These are phyloP conservation scores for Camelina laxa DNA, from an alignment of 345 rosid species.

Conservation along the genomic window DNA sequence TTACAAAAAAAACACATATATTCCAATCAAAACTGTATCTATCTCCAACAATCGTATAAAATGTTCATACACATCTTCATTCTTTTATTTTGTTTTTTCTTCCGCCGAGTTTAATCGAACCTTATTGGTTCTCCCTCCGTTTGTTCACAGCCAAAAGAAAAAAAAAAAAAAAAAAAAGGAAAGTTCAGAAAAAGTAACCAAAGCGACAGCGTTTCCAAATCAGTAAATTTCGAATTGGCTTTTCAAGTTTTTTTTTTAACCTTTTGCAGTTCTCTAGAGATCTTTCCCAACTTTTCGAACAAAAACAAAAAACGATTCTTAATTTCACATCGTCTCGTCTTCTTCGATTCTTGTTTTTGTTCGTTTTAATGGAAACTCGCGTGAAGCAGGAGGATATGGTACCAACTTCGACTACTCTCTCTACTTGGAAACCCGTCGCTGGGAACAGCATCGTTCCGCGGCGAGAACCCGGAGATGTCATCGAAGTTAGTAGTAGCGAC, in stretches of 20 bases:
- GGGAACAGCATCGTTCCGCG: neutral
- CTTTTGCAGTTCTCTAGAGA: neutral
- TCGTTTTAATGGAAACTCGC: conserved; percentile 45
- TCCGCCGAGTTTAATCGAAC: no score
- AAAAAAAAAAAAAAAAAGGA: neutral
- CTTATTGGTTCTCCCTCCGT: no score
- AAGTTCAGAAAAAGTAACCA: neutral
- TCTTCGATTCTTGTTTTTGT: neutral
- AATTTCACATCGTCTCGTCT: no score
- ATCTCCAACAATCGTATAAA: no score
- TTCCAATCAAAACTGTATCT: no score
- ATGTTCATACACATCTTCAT: no score
- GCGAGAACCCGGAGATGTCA: conserved; percentile 34
- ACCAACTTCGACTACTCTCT: conserved; percentile 20
- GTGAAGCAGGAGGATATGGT: conserved; percentile 52
- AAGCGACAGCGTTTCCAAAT: neutral
- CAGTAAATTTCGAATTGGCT: neutral
- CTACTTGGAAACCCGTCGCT: conserved; percentile 13
- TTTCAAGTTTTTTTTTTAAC: neutral
- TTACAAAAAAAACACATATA: no score
- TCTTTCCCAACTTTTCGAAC: neutral
- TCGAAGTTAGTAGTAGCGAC: conserved; percentile 63
- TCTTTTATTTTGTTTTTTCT: no score
- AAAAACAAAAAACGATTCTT: neutral
- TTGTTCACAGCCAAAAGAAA: no score